Evolutionary conservation across 140 eudicot genomes (phyloP).

Genomic region (Bidens hawaiensis): DNA sequence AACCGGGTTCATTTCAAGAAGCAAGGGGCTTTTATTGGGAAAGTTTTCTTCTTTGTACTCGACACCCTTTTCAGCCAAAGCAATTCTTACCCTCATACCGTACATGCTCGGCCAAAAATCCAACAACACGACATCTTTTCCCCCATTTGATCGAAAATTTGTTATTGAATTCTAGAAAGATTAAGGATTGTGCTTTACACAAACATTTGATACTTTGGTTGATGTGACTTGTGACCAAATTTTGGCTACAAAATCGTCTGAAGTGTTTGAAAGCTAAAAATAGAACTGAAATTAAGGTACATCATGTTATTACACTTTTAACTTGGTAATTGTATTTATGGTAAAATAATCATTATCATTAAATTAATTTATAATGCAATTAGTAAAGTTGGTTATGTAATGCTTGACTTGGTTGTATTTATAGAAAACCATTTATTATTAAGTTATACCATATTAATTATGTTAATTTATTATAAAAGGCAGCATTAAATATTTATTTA

Average conservation of each 20-base stretch:
- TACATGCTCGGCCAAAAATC: slow-evolving; percentile 29
- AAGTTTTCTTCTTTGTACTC: slow-evolving; percentile 19
- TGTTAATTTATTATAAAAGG: no score
- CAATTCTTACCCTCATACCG: slow-evolving; percentile 26
- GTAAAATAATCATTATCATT: background rate
- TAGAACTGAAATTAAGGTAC: background rate
- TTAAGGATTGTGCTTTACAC: background rate
- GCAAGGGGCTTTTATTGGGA: slow-evolving; percentile 21
- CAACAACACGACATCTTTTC: slow-evolving; percentile 15
- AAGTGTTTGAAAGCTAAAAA: background rate
- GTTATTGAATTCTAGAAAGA: background rate
- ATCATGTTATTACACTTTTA: background rate
- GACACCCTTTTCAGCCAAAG: slow-evolving; percentile 33
- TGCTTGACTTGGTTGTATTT: background rate
- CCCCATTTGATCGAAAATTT: slow-evolving; percentile 11
- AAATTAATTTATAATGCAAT: background rate
- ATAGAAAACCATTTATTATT: no score
- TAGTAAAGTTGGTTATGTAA: background rate
- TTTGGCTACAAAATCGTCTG: slow-evolving; percentile 5
- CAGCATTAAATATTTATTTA: no score
- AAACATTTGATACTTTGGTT: background rate
- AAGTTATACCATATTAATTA: no score
- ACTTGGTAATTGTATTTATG: background rate
- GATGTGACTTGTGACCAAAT: slow-evolving; percentile 4
- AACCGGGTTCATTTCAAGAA: slow-evolving; percentile 29